A percentile compares a stretch with the other conserved stretches of the same genome.
phyloP scores from a whole-genome alignment of 1,284 basidiomycete genomes.

The Ceratobasidium sp. region DNA sequence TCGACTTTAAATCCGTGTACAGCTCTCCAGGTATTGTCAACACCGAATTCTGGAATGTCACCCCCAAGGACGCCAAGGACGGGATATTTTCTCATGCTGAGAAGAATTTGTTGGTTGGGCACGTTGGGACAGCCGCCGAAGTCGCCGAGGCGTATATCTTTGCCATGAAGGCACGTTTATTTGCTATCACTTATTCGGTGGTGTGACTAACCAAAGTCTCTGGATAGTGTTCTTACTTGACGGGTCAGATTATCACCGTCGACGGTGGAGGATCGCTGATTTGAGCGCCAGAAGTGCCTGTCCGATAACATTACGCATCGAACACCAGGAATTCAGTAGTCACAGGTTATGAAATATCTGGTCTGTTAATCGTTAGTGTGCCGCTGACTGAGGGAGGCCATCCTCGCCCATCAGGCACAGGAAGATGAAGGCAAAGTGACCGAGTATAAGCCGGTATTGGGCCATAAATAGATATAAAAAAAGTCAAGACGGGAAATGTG shows the following conservation, averaged over 20 bases:
- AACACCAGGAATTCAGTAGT: background rate
- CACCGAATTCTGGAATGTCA: background rate
- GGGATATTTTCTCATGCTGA: background rate
- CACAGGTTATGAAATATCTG: slow-evolving; percentile 3
- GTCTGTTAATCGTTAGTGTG: too few species aligned
- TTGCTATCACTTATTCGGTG: too few species aligned
- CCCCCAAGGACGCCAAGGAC: background rate
- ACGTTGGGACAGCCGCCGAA: slow-evolving; percentile 6
- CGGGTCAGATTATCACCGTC: slow-evolving; percentile 22
- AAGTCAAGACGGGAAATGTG: too few species aligned
- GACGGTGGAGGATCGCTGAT: slow-evolving; percentile 18
- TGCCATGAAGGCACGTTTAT: slow-evolving; percentile 44
- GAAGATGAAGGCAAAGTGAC: too few species aligned
- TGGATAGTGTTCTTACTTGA: slow-evolving; percentile 16
- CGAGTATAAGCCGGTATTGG: too few species aligned
- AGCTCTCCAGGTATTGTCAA: slow-evolving; percentile 19
- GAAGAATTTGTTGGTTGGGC: slow-evolving; percentile 14
- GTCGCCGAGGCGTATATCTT: slow-evolving; percentile 40
- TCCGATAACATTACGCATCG: background rate
- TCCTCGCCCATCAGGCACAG: too few species aligned
- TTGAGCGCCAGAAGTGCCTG: slow-evolving; percentile 78
- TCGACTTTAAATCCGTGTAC: background rate
- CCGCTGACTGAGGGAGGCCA: too few species aligned
- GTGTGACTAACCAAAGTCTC: too few species aligned
- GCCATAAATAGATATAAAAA: too few species aligned